Evolutionary conservation across 352 stramenopile species (phyloP), one percentile per base, ranked within the genome.

Genomic region (Phytopythium mirpurense): DNA sequence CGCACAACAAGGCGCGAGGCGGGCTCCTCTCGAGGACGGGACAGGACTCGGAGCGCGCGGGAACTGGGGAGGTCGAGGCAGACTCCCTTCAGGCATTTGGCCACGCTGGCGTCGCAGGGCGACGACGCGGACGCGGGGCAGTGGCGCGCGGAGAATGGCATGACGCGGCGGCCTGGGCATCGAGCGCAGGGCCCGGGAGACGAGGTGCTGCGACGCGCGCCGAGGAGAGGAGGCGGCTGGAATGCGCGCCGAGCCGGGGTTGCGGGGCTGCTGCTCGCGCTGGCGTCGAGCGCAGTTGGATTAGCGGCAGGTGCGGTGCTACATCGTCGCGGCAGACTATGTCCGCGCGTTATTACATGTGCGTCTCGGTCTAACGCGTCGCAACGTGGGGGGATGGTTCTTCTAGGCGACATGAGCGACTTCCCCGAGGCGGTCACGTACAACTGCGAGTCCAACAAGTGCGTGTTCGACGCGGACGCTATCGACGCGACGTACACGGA

Each of bases 371-470:
- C 46, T 29, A 26, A 52, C 41, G 41, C 24, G 24, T 32, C 29
- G 29, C 29, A 9, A n/a, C n/a, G n/a, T n/a, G n/a, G n/a, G n/a
- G n/a, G n/a, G n/a, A n/a, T 42, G 32, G 5, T 43, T 19, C 16
- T 27, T 51, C 32, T 23, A 72, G 57, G 52, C 4, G 58, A 51
- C 31, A 64, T 60, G 49, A 23, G 29, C 41, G 26, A 52, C 40
- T 84, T 86, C 44, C 71, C 71, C 4, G 35, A 59, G 2, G 52
- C 36, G 23, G 45, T 80, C 24, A 57, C 58, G 6, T 90, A 88
- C 60, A 67, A 63, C 36, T 90, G 80, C 61, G 54, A 69, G 43
- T 50, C 26, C 7, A 63, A 62, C 49, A 72, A 65, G 31, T 90
- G 79, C 54, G 42, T 83, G n/a, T 87, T 71, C 53, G 65, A 60